Evolutionary conservation across 192 early-diverging fungal genomes (phyloP), one percentile per base, ranked within the genome.

Genomic region (Funneliformis geosporum): DNA sequence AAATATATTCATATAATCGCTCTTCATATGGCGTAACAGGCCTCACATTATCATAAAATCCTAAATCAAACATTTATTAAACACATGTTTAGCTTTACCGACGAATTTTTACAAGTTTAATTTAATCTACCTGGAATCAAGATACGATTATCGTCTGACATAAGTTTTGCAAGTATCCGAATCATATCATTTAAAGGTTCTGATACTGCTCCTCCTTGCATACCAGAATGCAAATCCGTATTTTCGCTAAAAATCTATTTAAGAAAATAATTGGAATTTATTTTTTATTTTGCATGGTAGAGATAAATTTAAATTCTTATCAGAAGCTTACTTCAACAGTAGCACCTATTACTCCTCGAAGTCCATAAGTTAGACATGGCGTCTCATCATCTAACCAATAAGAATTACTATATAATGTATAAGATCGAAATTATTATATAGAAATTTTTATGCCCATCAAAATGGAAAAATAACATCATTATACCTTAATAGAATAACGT

Each of bases 341-440:
- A 25, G 93, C 90, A 28, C 89, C 87, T 59, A 94, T 92, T 0
- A 93, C 89, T 11, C 93, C 93, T 59, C 93, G 91, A 80, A 94
- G 84, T 14, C 93, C 93, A 81, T 94, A 94, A 8, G 92, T 94
- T 76, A 94, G 75, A 79, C 93, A 94, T 12, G 93, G 93, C 12
- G 89, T 88, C 72, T 89, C 85, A 70, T 94, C 93, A 66, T 92
- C 92, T 8, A 93, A 85, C 93, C 93, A 94, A 79, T 94, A 94
- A 27, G 93, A 92, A 79, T 91, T 91, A 76, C 91, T 92, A 75
- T 84, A 55, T 78, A 81, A 64, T 84, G 84, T 39, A 55, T 33
- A 33, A 33, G 33, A 33, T 33, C 33, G 33, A 33, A 33, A 33
- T 33, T 33, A 33, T 33, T 2, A 33, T 33, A 33, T 33, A 33